Evolutionary conservation across 2,329 filamentous ascomycete genomes (phyloP).

Genomic region (Bertia moriformis): DNA sequence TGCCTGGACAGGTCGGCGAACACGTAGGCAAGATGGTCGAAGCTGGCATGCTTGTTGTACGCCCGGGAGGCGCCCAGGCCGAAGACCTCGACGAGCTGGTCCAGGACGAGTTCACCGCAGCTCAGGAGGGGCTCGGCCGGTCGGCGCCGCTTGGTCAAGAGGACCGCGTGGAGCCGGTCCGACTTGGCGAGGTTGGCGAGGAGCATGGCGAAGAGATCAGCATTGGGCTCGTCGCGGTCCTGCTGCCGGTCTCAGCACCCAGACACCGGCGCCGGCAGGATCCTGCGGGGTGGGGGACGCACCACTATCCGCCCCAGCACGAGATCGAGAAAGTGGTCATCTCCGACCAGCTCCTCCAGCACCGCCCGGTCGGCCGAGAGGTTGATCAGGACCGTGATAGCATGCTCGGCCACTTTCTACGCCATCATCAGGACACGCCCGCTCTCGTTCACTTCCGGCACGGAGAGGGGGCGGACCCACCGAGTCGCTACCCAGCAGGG

Average conservation of each 20-base stretch:
- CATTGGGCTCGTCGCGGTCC: slow-evolving; percentile 64
- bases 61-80: slow-evolving; percentile 74
- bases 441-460: neutral
- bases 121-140: slow-evolving; percentile 57
- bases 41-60: slow-evolving; percentile 76
- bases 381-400: slow-evolving; percentile 79
- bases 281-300: slow-evolving; percentile 16
- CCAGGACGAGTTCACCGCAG: slow-evolving; percentile 61
- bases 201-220: slow-evolving; percentile 78
- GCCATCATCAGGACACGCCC: neutral
- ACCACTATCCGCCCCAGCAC: slow-evolving; percentile 64
- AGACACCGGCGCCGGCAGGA: neutral
- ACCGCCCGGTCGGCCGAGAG: slow-evolving; percentile 65
- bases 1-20: slow-evolving; percentile 87
- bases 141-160: slow-evolving; percentile 55
- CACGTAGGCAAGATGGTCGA: slow-evolving; percentile 84
- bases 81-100: slow-evolving; percentile 90
- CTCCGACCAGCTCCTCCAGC: slow-evolving; percentile 55
- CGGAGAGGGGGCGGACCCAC: slow-evolving; percentile 33
- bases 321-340: slow-evolving; percentile 67
- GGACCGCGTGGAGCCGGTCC: slow-evolving; percentile 46
- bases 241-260: slow-evolving; percentile 16
- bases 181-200: slow-evolving; percentile 82
- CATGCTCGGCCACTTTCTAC: slow-evolving; percentile 91
- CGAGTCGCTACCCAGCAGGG: slow-evolving; percentile 69